Evolutionary conservation across 768 basidiomycete species (phyloP).

Genomic region (Pleurotus pulmonarius): DNA sequence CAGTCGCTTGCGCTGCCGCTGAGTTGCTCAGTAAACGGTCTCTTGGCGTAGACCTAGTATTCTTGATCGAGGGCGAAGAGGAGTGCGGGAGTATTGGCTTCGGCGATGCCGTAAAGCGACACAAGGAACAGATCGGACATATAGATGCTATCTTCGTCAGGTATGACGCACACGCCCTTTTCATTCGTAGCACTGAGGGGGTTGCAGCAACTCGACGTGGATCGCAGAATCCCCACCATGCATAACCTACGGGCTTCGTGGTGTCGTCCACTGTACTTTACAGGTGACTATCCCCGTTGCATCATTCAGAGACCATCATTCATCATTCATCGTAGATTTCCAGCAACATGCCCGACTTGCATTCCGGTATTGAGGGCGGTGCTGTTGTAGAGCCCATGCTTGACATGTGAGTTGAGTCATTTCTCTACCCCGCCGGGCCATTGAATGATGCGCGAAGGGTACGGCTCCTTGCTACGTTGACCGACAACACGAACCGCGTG

Average conservation of each 20-base stretch:
- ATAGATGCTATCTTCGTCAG: conserved; percentile 90
- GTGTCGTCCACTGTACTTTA: conserved; percentile 85
- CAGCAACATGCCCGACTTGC: conserved; percentile 74
- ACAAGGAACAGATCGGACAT: conserved; percentile 83
- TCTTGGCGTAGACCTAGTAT: conserved; percentile 82
- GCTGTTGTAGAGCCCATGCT: conserved; percentile 85
- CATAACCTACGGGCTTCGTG: conserved; percentile 91
- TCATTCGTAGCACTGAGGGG: too few species aligned
- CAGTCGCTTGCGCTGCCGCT: conserved; percentile 86
- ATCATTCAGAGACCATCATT: neutral
- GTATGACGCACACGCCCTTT: conserved; percentile 27
- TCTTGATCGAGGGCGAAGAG: conserved; percentile 95
- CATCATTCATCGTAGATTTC: conserved; percentile 45
- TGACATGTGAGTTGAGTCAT: conserved; percentile 63
- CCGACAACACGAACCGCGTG: conserved; percentile 53
- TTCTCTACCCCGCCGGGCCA: too few species aligned
- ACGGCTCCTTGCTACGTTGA: conserved; percentile 69
- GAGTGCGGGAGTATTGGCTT: conserved; percentile 93
- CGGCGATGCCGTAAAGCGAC: conserved; percentile 62
- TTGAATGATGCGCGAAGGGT: conserved; percentile 45
- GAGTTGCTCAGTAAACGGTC: conserved; percentile 68
- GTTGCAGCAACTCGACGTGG: conserved; percentile 88
- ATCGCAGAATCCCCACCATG: conserved; percentile 90
- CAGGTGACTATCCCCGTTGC: conserved; percentile 38
- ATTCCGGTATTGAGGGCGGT: conserved; percentile 94